Percentiles rank a stretch among this genome's conserved stretches.
Conservation (phyloP, 1,284 basidiomycete species). For the Pseudozyma hubeiensis region DNA sequence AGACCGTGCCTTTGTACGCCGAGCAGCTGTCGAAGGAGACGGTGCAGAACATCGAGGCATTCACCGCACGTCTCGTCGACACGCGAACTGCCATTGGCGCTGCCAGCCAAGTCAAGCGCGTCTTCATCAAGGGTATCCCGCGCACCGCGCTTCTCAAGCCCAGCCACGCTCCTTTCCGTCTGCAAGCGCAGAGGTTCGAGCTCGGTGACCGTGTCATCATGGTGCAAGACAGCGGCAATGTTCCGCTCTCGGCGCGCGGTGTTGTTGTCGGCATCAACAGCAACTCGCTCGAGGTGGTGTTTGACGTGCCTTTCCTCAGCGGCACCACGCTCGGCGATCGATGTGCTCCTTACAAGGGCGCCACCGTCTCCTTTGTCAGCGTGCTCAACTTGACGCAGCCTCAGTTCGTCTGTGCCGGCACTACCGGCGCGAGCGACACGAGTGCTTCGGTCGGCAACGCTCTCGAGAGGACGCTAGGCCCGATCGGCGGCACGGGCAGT, state of each 20-base stretch:
- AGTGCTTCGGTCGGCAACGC: conserved; percentile 48
- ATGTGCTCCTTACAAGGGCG: conserved; percentile 50
- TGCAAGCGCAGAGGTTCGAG: conserved; percentile 89
- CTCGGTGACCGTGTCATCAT: conserved; percentile 96
- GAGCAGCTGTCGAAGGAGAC: conserved; percentile 84
- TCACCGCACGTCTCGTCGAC: conserved; percentile 77
- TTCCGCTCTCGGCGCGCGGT: conserved; percentile 90
- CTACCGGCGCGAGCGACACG: conserved; percentile 24
- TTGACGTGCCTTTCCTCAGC: conserved; percentile 94
- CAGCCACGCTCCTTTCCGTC: conserved; percentile 85
- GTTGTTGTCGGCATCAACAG: conserved; percentile 89
- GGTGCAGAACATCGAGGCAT: conserved; percentile 72
- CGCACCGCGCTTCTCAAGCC: conserved; percentile 96
- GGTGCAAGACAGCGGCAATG: conserved; percentile 91
- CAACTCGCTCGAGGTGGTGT: conserved; percentile 89
- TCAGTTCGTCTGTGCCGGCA: conserved; percentile 56
- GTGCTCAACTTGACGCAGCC: conserved; percentile 66
- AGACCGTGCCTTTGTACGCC: conserved; percentile 89
- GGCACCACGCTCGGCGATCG: conserved; percentile 84
- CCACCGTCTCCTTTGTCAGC: conserved; percentile 52
- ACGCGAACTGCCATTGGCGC: conserved; percentile 71
- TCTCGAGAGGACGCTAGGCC: conserved; percentile 52
- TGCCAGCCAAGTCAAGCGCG: conserved; percentile 83
- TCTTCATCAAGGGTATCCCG: conserved; percentile 89
- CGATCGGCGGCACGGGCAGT: conserved; percentile 37